These are phyloP conservation scores for Wickerhamomyces strasburgensis DNA, from an alignment of 805 yeast genomes.

Conservation along the genomic window DNA sequence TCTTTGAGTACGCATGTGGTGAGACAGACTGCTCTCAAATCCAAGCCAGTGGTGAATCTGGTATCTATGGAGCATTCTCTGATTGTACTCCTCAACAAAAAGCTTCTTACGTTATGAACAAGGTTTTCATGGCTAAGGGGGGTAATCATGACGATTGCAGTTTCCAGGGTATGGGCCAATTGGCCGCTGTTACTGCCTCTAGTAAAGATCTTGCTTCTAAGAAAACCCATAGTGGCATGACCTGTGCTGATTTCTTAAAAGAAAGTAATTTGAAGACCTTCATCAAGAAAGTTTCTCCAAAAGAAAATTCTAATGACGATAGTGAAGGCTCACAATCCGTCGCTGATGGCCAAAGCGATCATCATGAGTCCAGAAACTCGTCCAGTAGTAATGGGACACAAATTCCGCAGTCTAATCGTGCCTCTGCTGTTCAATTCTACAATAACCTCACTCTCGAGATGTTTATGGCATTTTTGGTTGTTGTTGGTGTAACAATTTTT, in stretches of 20 bases:
- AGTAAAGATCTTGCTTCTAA: constrained; percentile 8
- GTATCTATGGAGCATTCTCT: constrained; percentile 62
- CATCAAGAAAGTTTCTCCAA: not conserved
- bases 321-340: too few species aligned
- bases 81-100: constrained; percentile 61
- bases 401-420: constrained; percentile 3
- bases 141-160: constrained; percentile 26
- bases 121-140: constrained; percentile 49
- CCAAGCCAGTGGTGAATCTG: constrained; percentile 49
- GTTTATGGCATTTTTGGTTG: constrained; percentile 5
- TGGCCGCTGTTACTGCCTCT: constrained; percentile 10
- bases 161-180: constrained; percentile 20
- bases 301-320: too few species aligned
- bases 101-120: constrained; percentile 57
- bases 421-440: constrained; percentile 8
- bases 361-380: too few species aligned
- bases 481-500: constrained; percentile 2
- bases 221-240: constrained; percentile 12
- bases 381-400: too few species aligned
- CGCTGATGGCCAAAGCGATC: too few species aligned
- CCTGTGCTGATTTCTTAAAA: constrained; percentile 17
- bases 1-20: constrained; percentile 57
- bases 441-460: constrained; percentile 5
- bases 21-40: constrained; percentile 56
- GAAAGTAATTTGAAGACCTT: constrained; percentile 6